Evolutionary conservation across 2,329 filamentous ascomycete genomes (phyloP), one percentile per base, ranked within the genome.

Genomic region (Claviceps sp.): DNA sequence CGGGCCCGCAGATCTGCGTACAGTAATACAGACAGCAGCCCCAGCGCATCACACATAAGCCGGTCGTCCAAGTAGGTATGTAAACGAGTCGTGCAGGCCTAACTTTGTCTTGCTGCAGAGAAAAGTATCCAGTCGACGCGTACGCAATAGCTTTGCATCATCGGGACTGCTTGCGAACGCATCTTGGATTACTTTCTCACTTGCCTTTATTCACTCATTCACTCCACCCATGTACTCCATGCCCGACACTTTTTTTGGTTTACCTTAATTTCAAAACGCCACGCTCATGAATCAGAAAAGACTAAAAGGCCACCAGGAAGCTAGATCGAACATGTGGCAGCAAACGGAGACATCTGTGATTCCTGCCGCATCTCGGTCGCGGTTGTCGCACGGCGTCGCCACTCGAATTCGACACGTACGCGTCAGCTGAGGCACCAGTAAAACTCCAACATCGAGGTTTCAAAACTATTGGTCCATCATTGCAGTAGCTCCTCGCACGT

Each of bases 401-500:
- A 30, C 43, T 16, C 10, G 5, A n/a, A 2, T 16, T 5, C 19
- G 17, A 26, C 14, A 39, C n/a, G 14, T 22, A 14, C 37, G 24
- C 40, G 30, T 14, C 41, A 39, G 10, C 37, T 13, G 14, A 42
- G 16, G 19, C 48, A 59, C 58, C 59, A 52, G 51, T 17, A 47
- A 48, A 53, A 46, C 46, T 52, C 53, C 51, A 51, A 54, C 52
- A 55, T 10, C 53, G 48, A 49, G 16, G 52, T 48, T 43, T 50
- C 48, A 14, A 19, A 6, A 16, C 22, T 17, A 16, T 11, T 39
- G 10, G 17, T 14, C 10, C 7, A 61, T 66, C 68, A 81, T 68
- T 81, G 78, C 52, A 95, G 78, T 58, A 97, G 76, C 71, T 98
- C 93, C 72, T 97, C 93, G 71, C 90, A 96, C 39, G 90, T 95